These are phyloP conservation scores for Trichosporon ovoides DNA, from an alignment of 1,284 basidiomycete genomes.

Conservation along the genomic window DNA sequence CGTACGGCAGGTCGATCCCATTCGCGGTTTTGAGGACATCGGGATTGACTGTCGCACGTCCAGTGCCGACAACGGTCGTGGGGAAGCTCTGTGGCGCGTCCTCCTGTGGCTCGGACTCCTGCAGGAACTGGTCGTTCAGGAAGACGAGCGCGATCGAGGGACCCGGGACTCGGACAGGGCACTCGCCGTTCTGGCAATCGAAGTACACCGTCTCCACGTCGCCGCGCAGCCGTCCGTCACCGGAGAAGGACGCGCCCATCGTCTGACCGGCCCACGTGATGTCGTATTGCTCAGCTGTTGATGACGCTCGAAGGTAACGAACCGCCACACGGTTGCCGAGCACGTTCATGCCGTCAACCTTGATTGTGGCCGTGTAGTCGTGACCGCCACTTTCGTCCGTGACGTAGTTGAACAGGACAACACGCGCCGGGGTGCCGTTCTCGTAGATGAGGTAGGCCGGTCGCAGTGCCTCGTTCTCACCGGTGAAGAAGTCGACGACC, in stretches of 20 bases:
- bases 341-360: conserved; percentile 20
- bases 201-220: conserved; percentile 55
- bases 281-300: conserved; percentile 61
- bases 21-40: conserved; percentile 45
- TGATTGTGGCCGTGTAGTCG: conserved; percentile 33
- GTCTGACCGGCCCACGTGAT: conserved; percentile 70
- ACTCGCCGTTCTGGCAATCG: conserved; percentile 56
- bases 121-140: conserved; percentile 54
- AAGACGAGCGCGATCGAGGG: conserved; percentile 69
- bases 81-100: conserved; percentile 54
- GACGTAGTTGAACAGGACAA: conserved; percentile 64
- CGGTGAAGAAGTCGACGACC: conserved; percentile 55
- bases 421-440: conserved; percentile 51
- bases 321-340: conserved; percentile 18
- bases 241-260: conserved; percentile 60
- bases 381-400: conserved; percentile 50
- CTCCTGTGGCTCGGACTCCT: conserved; percentile 45
- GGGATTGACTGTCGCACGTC: conserved; percentile 40
- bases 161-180: conserved; percentile 61
- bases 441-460: conserved; percentile 68
- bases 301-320: conserved; percentile 49
- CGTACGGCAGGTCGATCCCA: conserved; percentile 26
- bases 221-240: conserved; percentile 61
- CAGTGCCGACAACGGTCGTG: conserved; percentile 50
- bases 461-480: conserved; percentile 52